A percentile compares a stretch with the other conserved stretches of the same genome.
These are phyloP conservation scores for Lecanicillium sp. DNA, from an alignment of 2,329 filamentous ascomycete genomes.

Conservation along the genomic window DNA sequence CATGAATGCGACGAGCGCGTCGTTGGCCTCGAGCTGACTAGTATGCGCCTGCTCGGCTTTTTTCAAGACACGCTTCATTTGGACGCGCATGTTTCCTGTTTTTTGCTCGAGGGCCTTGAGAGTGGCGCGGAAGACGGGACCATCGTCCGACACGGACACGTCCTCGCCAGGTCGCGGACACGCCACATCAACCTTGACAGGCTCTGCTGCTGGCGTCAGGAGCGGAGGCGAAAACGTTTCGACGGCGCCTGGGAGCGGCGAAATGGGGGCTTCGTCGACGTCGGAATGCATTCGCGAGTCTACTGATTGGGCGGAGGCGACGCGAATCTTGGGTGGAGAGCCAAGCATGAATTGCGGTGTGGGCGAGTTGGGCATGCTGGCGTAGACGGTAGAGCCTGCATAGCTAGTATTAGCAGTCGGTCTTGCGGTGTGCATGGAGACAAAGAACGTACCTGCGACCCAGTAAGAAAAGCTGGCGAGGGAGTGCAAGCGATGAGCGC, in stretches of 20 bases:
- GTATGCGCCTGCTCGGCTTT: slow-evolving; percentile 83
- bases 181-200: slow-evolving; percentile 79
- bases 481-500: slow-evolving; percentile 81
- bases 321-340: slow-evolving; percentile 69
- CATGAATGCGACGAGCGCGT: slow-evolving; percentile 75
- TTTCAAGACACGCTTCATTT: slow-evolving; percentile 95
- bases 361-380: slow-evolving; percentile 58
- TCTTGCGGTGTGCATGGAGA: neutral
- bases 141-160: slow-evolving; percentile 79
- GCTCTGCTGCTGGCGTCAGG: slow-evolving; percentile 29
- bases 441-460: slow-evolving; percentile 63
- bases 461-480: slow-evolving; percentile 93
- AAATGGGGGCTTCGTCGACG: slow-evolving; percentile 49
- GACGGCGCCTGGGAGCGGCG: slow-evolving; percentile 38
- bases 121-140: slow-evolving; percentile 89
- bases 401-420: slow-evolving; percentile 13
- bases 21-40: slow-evolving; percentile 78
- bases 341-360: slow-evolving; percentile 67
- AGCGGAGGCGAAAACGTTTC: slow-evolving; percentile 29
- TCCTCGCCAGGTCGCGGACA: slow-evolving; percentile 83
- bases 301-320: slow-evolving; percentile 82
- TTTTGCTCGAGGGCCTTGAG: slow-evolving; percentile 96
- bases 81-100: slow-evolving; percentile 84
- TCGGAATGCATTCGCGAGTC: slow-evolving; percentile 78
- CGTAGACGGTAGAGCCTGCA: slow-evolving; percentile 37